Conservation (phyloP, 345 rosid species). For the Durio zibethinus region DNA sequence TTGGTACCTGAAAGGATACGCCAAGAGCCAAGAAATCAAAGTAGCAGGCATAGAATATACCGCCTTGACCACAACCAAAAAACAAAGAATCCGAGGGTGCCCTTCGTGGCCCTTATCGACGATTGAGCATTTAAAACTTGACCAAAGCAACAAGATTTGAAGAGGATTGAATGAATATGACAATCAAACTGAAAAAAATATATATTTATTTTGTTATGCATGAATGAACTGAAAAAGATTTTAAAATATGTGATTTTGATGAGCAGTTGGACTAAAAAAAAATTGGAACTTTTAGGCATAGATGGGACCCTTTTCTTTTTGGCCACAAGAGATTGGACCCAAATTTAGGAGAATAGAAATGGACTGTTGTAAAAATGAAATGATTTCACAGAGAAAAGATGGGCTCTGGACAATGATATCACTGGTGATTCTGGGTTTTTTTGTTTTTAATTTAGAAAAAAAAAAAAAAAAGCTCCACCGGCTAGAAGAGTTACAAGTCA, state of each 20-base stretch:
- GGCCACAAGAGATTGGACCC: conserved; percentile 49
- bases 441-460: no score
- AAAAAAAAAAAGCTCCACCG: no score
- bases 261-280: neutral
- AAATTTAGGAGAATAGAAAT: conserved; percentile 16
- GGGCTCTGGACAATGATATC: conserved; percentile 8
- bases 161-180: conserved; percentile 8
- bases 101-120: conserved; percentile 28
- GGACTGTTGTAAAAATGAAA: conserved; percentile 1
- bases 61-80: conserved; percentile 12
- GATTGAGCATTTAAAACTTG: conserved; percentile 30
- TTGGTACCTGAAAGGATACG: conserved; percentile 41
- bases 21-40: conserved; percentile 20
- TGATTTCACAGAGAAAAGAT: conserved; percentile 25
- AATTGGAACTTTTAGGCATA: conserved; percentile 15
- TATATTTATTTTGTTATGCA: neutral
- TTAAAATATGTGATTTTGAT: neutral
- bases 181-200: neutral
- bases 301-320: no score
- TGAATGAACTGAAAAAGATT: conserved; percentile 5
- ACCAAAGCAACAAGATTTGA: conserved; percentile 33
- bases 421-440: no score
- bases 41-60: conserved; percentile 16
- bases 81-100: neutral
- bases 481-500: no score